Evolutionary conservation across 768 basidiomycete genomes (phyloP).

Genomic region (Kwoniella sp.): DNA sequence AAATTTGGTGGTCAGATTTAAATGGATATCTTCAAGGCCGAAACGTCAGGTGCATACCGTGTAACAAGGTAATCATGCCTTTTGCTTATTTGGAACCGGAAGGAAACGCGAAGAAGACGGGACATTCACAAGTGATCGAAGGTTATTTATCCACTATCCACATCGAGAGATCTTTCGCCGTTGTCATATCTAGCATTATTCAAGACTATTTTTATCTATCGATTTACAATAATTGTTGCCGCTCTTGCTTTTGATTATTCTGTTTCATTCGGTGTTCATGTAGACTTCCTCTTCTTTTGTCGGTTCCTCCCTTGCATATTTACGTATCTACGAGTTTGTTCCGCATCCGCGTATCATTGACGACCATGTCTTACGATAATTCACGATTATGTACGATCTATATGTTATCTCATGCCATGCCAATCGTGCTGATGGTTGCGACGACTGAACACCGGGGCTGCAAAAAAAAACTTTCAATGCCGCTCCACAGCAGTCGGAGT

Average conservation of each 20-base stretch:
- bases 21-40: neutral
- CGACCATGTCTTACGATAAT: neutral
- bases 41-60: neutral
- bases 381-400: neutral
- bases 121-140: neutral
- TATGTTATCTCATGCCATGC: neutral
- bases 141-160: neutral
- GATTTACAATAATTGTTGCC: too few relatives aligned
- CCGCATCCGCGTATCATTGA: neutral
- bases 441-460: too few relatives aligned
- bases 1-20: constrained; percentile 10
- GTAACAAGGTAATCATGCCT: neutral
- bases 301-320: neutral
- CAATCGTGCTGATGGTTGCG: too few relatives aligned
- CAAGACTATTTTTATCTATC: too few relatives aligned
- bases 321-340: neutral
- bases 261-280: neutral
- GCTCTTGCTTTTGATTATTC: too few relatives aligned
- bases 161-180: neutral
- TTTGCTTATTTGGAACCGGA: neutral
- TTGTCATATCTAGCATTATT: constrained; percentile 1
- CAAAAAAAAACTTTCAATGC: too few relatives aligned
- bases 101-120: neutral
- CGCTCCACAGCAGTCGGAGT: too few relatives aligned
- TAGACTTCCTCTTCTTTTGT: too few relatives aligned